These are phyloP conservation scores for Ophiocordyceps camponoti-leonardi DNA, from an alignment of 2,329 filamentous ascomycete genomes.

Conservation along the genomic window DNA sequence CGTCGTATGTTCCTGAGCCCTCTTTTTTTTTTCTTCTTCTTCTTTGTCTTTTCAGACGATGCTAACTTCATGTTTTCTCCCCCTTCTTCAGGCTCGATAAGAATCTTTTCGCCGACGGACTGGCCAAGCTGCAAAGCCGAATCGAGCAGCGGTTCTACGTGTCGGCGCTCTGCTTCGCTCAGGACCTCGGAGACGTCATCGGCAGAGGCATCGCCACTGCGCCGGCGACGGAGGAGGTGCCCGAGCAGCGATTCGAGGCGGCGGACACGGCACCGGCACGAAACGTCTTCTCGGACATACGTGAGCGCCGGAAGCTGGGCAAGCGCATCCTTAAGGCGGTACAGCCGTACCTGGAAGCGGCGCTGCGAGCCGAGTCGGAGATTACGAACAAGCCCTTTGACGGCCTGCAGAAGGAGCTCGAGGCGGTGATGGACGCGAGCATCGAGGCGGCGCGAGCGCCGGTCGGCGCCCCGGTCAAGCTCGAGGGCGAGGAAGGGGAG, in stretches of 20 bases:
- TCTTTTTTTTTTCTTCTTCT: too few relatives aligned
- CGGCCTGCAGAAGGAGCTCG: conserved; percentile 54
- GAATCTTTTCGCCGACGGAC: conserved; percentile 35
- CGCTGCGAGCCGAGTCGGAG: conserved; percentile 66
- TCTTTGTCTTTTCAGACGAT: not conserved
- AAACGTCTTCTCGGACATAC: conserved; percentile 47
- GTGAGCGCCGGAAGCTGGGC: conserved; percentile 67
- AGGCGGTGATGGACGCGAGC: conserved; percentile 53
- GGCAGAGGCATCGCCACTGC: conserved; percentile 30
- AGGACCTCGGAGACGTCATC: conserved; percentile 38
- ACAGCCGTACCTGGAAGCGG: conserved; percentile 60
- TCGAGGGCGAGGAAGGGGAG: conserved; percentile 15
- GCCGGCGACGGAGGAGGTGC: conserved; percentile 10
- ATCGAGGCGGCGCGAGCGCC: conserved; percentile 34
- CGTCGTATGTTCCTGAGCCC: conserved; percentile 43
- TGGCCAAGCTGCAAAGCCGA: conserved; percentile 30
- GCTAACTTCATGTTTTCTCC: too few relatives aligned
- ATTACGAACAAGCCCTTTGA: conserved; percentile 55
- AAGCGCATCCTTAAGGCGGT: conserved; percentile 78
- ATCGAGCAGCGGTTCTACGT: conserved; percentile 41
- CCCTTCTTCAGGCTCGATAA: conserved; percentile 47
- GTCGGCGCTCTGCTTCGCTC: conserved; percentile 37
- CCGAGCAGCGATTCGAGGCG: conserved; percentile 13
- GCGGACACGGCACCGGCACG: conserved; percentile 32
- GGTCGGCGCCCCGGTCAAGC: conserved; percentile 14